A percentile compares a stretch with the other conserved stretches of the same genome.
phyloP scores from a whole-genome alignment of 805 yeast species.

The Candida coleopterorum region DNA sequence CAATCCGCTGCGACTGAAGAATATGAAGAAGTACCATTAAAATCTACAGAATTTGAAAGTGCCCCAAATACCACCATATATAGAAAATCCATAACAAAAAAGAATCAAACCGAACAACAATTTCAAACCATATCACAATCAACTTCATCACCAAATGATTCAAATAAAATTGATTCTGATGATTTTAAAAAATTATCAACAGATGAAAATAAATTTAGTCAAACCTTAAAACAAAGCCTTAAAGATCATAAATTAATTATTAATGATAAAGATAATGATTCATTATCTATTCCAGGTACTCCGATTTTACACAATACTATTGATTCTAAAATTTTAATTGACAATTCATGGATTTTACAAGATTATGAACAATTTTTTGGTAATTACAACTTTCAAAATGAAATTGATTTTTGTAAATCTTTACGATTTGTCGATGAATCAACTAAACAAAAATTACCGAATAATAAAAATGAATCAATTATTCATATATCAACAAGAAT shows the following conservation, averaged over 20 bases:
- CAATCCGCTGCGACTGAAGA: neutral
- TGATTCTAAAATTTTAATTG: neutral
- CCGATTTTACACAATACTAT: constrained; percentile 1
- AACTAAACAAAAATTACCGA: neutral
- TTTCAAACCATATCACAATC: constrained; percentile 1
- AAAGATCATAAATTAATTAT: constrained; percentile 1
- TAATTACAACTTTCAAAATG: constrained; percentile 3
- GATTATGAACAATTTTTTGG: constrained; percentile 10
- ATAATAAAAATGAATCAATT: constrained; percentile 1
- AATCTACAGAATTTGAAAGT: neutral
- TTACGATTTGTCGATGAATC: constrained; percentile 7
- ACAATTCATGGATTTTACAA: constrained; percentile 7
- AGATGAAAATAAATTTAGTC: constrained; percentile 2
- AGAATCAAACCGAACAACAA: neutral
- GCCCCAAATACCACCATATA: neutral
- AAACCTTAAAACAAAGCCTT: neutral
- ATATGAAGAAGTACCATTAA: neutral
- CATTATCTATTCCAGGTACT: neutral
- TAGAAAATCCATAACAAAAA: neutral
- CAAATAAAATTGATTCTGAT: too few relatives aligned
- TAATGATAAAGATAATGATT: neutral
- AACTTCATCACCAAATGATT: neutral
- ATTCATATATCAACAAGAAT: constrained; percentile 9
- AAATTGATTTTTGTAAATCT: constrained; percentile 4
- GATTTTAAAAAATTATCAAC: neutral